Base-by-base conservation (phyloP, 2,329 filamentous ascomycete genomes). In the Phialocephala subalpina region DNA sequence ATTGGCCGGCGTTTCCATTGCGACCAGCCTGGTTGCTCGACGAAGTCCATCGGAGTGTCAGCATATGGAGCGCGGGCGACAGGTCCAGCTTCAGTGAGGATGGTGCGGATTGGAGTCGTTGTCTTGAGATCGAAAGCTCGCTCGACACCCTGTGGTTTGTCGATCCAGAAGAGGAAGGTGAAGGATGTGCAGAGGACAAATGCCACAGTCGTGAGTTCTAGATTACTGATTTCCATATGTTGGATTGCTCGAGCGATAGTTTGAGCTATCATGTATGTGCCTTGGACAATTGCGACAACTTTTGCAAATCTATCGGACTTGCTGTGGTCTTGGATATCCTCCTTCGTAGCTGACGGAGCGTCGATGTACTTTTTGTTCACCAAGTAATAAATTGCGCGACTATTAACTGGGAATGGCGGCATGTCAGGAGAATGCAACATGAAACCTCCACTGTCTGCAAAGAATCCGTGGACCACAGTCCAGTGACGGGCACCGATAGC, bases 11-110 rank as follows among this genome's bases (percentile, higher is more conserved):
- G 58, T 36, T 49, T 49, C 40, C 22, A 60, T 60, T 36, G 18
- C 52, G 20, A 36, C 58, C 29, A 60, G 45, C 22, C 58, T 52
- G 22, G 58, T 35, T 52, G 45, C 58, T 60, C 38, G 18, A 58
- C 35, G 29, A 58, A 58, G 29, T 58, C 55, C 55, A 58, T 36
- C 29, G 55, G 55, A 3, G 55, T 58, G n/a, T 58, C 55, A 6
- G 20, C 22, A 5, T 40, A 58, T 11, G 55, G 55, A 38, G 27
- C 55, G n/a, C 33, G 14, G 12, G 55, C 38, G 12, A n/a, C 38
- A 42, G 12, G 4, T 16, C 38, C 38, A 12, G 38, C 38, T 14
- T 14, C 38, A 4, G 12, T 14, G 12, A 42, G 38, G 3, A 42
- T n/a, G 12, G 12, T n/a, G 18, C 12, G 3, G 38, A 42, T 42